Percentiles rank a stretch among this genome's conserved stretches.
These are phyloP conservation scores for Tulasnella sp. DNA, from an alignment of 768 basidiomycete species.

Conservation along the genomic window DNA sequence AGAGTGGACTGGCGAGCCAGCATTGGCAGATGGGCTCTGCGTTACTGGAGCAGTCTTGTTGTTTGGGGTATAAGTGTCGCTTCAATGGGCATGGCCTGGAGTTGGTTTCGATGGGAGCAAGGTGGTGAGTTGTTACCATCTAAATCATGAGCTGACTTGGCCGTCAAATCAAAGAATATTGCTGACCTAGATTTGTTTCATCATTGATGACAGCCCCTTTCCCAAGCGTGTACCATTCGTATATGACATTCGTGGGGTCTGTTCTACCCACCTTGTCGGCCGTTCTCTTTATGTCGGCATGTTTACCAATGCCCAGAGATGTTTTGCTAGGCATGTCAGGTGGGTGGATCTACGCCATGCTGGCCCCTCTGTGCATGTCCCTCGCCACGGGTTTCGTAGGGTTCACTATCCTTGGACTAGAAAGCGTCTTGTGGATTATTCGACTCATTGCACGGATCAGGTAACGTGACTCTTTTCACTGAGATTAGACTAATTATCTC, in stretches of 20 bases:
- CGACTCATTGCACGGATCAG: neutral
- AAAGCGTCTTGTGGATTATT: neutral
- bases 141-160: no score
- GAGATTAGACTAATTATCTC: neutral
- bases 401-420: neutral
- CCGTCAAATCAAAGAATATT: neutral
- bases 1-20: constrained; percentile 60
- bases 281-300: constrained; percentile 35
- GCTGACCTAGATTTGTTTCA: neutral
- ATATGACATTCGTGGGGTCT: constrained; percentile 33
- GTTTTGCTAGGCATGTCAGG: constrained; percentile 52
- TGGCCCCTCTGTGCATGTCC: constrained; percentile 49
- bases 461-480: neutral
- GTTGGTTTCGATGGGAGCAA: constrained; percentile 31
- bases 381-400: constrained; percentile 27
- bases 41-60: constrained; percentile 63
- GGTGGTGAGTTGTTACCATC: neutral
- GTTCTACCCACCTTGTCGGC: constrained; percentile 24
- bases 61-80: constrained; percentile 70
- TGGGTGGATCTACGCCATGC: constrained; percentile 34
- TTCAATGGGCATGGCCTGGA: constrained; percentile 42
- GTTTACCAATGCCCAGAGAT: constrained; percentile 46
- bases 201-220: constrained; percentile 21
- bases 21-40: constrained; percentile 53
- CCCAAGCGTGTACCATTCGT: constrained; percentile 40